Percentiles rank a stretch among this genome's conserved stretches.
Conservation (phyloP, 2,329 filamentous ascomycete genomes). For the Ascochyta clinopodiicola region DNA sequence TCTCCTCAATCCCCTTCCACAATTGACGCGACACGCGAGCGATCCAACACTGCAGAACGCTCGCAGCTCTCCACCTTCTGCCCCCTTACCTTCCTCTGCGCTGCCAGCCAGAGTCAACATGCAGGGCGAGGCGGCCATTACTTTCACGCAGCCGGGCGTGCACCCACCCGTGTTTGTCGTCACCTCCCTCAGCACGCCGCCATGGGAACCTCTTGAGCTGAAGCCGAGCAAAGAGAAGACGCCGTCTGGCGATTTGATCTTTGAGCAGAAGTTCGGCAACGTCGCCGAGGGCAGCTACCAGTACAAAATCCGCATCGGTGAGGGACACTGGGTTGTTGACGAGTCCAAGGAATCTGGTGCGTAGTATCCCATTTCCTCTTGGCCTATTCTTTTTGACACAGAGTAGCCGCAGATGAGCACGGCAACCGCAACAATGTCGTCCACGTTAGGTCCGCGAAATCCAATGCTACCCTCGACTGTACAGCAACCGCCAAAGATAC, state of each 20-base stretch:
- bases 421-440: slow-evolving; percentile 64
- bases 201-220: slow-evolving; percentile 75
- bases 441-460: slow-evolving; percentile 35
- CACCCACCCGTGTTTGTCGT: slow-evolving; percentile 74
- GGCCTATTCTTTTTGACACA: slow-evolving; percentile 21
- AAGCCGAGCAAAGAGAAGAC: slow-evolving; percentile 53
- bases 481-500: slow-evolving; percentile 2
- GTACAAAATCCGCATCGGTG: slow-evolving; percentile 76
- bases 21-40: slow-evolving; percentile 25
- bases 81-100: slow-evolving; percentile 2
- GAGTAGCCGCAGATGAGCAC: slow-evolving; percentile 57
- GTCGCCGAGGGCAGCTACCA: slow-evolving; percentile 67
- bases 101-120: slow-evolving; percentile 21
- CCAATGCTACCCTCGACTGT: neutral
- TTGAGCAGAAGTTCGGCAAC: slow-evolving; percentile 63
- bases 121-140: slow-evolving; percentile 59
- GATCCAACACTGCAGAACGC: slow-evolving; percentile 9
- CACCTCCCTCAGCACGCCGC: slow-evolving; percentile 70
- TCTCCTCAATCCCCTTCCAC: slow-evolving; percentile 6
- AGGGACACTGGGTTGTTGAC: slow-evolving; percentile 71
- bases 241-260: slow-evolving; percentile 62
- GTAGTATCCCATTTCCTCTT: slow-evolving; percentile 22
- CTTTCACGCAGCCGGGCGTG: slow-evolving; percentile 65
- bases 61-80: slow-evolving; percentile 3
- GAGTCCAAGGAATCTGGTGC: slow-evolving; percentile 66